Base-by-base conservation (phyloP, 257 asterid species). In the Paulownia fortunei region DNA sequence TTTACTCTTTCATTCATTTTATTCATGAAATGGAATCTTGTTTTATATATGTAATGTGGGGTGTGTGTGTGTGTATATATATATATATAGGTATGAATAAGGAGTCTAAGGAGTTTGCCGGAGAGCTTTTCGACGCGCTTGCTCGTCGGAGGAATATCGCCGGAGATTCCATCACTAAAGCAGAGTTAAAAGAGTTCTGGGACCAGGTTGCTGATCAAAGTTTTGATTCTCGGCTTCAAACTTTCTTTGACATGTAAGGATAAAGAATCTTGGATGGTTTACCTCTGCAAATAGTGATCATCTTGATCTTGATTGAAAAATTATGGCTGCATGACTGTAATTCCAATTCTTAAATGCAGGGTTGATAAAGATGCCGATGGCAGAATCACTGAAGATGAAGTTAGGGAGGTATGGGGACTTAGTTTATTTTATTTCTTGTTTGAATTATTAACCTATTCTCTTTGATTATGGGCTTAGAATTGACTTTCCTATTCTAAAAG, bases 291-390 rank as follows among this genome's bases (percentile, higher is more conserved):
- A 54, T 54, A 3, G 4, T 54, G 23, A 18, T 54, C 16, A n/a
- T 51, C 37, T 60, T 13, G 36, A 27, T 76, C 24, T 37, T 64
- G 55, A 34, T 36, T 39, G 8, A 13, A 30, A 16, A 9, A 52
- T 15, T 37, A 5, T 32, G 12, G 12, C 11, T 2, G 39, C 72
- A 27, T 41, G 54, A 56, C 18, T 7, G 2, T 30, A 15, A 62
- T 69, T 18, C 6, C 13, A 42, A 60, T 27, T 64, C 16, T 21
- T 55, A 15, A 69, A 66, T 80, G 82, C 90, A 94, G 98, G 98
- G 98, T 94, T 74, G 98, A 94, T 83, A 94, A 94, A 86, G 97
- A 94, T 79, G 94, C 95, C 0, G 94, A 94, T 79, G 97, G 97
- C 16, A 86, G 92, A 76, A 87, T 94, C 58, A 84, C 91, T 7